Conservation (phyloP, 805 yeast species). For the Lipomyces sp. region DNA sequence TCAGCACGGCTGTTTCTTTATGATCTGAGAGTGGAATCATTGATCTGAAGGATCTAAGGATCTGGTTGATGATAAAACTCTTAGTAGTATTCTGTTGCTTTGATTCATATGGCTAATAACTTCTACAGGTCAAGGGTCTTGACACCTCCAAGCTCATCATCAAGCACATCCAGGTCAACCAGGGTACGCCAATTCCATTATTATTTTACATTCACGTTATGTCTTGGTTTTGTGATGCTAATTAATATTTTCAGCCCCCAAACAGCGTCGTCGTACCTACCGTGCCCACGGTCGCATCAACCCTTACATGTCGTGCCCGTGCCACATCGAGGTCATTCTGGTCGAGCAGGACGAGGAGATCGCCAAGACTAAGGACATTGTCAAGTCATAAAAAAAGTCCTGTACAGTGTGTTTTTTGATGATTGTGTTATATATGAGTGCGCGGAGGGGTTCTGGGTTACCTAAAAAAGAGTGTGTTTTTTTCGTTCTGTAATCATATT, state of each 20-base stretch:
- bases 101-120: no score
- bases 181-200: constrained; percentile 37
- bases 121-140: constrained; percentile 79
- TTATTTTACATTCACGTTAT: not conserved
- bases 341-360: constrained; percentile 94
- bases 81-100: no score
- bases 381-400: constrained; percentile 6
- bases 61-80: no score
- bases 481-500: constrained; percentile 8
- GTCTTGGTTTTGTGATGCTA: not conserved
- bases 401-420: not conserved
- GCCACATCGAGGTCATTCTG: constrained; percentile 96
- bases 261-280: constrained; percentile 99
- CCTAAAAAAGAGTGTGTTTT: not conserved
- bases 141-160: constrained; percentile 90
- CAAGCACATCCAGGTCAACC: constrained; percentile 99
- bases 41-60: no score
- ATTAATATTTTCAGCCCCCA: constrained; percentile 63
- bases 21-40: no score
- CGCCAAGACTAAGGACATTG: constrained; percentile 78
- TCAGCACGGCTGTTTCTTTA: no score
- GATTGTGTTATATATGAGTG: not conserved
- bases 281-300: constrained; percentile 99
- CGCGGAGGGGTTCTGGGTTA: not conserved
- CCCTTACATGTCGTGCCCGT: constrained; percentile 98